phyloP scores from a whole-genome alignment of 1,284 basidiomycete species.

The Sphagnurus paluster region DNA sequence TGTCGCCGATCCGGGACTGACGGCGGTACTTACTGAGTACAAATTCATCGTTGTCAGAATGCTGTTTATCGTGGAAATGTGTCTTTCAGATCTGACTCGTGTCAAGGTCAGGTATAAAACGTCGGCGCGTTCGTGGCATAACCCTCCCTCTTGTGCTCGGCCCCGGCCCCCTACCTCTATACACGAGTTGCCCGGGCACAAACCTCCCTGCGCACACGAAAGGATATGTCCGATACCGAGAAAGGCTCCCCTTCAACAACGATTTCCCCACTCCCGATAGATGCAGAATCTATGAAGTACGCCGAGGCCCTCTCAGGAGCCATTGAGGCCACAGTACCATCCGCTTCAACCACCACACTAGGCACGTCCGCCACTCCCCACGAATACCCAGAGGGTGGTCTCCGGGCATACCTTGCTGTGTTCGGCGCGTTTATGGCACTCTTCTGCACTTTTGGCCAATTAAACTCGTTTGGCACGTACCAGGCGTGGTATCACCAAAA shows the following conservation, averaged over 20 bases:
- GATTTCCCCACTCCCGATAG: slow-evolving; percentile 8
- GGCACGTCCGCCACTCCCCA: slow-evolving; percentile 4
- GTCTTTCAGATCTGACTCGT: no score
- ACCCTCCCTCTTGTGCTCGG: no score
- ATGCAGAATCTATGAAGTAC: not conserved
- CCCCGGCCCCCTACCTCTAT: no score
- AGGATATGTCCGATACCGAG: slow-evolving; percentile 26
- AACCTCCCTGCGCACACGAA: slow-evolving; percentile 2
- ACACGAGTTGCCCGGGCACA: no score
- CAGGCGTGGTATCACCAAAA: slow-evolving; percentile 48
- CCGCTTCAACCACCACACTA: slow-evolving; percentile 10
- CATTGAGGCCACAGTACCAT: not conserved
- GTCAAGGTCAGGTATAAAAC: no score
- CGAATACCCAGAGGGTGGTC: slow-evolving; percentile 31
- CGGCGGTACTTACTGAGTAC: slow-evolving; percentile 15
- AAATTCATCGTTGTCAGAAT: not conserved
- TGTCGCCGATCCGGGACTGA: slow-evolving; percentile 9
- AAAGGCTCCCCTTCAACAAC: slow-evolving; percentile 15
- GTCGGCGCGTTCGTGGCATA: no score
- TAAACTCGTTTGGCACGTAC: slow-evolving; percentile 54
- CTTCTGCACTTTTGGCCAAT: slow-evolving; percentile 50
- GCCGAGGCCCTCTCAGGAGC: slow-evolving; percentile 3
- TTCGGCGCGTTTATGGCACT: slow-evolving; percentile 48
- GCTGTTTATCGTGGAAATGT: no score
- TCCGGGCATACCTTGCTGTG: slow-evolving; percentile 39